A percentile compares a stretch with the other conserved stretches of the same genome.
These are phyloP conservation scores for Fonsecaea pugnacius DNA, from an alignment of 2,329 filamentous ascomycete species.

Conservation along the genomic window DNA sequence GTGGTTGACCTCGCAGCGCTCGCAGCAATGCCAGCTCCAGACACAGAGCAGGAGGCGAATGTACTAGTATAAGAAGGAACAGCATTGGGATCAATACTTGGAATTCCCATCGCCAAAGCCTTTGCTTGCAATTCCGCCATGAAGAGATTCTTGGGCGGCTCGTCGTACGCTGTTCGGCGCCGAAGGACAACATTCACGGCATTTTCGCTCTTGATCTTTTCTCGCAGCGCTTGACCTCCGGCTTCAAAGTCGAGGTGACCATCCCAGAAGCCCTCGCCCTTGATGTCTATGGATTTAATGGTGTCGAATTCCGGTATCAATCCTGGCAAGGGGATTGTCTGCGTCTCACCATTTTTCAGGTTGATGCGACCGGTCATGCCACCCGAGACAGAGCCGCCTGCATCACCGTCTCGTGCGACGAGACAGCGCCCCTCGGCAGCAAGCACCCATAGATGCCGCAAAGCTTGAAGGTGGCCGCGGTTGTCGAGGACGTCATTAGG, in stretches of 20 bases:
- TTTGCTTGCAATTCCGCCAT: slow-evolving; percentile 74
- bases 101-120: slow-evolving; percentile 61
- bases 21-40: not conserved
- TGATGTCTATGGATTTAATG: slow-evolving; percentile 46
- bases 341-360: slow-evolving; percentile 52
- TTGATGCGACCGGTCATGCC: slow-evolving; percentile 66
- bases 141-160: slow-evolving; percentile 61
- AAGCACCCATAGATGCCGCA: slow-evolving; percentile 96
- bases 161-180: slow-evolving; percentile 69
- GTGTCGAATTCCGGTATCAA: slow-evolving; percentile 55
- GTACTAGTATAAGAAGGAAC: slow-evolving; percentile 34
- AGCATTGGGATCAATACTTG: slow-evolving; percentile 39
- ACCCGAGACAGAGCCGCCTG: slow-evolving; percentile 75
- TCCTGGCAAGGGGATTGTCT: slow-evolving; percentile 57
- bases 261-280: slow-evolving; percentile 73
- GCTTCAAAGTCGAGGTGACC: slow-evolving; percentile 73
- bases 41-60: slow-evolving; percentile 35
- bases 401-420: slow-evolving; percentile 83
- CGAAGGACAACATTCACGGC: slow-evolving; percentile 74
- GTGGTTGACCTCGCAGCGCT: slow-evolving; percentile 4
- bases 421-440: slow-evolving; percentile 89
- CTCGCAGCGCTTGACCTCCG: slow-evolving; percentile 8
- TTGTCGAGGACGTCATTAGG: slow-evolving; percentile 90
- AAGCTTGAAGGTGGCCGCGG: slow-evolving; percentile 89
- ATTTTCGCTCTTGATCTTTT: slow-evolving; percentile 35